Evolutionary conservation across 192 early-diverging fungal species (phyloP).

Genomic region (Phycomyces nitens): DNA sequence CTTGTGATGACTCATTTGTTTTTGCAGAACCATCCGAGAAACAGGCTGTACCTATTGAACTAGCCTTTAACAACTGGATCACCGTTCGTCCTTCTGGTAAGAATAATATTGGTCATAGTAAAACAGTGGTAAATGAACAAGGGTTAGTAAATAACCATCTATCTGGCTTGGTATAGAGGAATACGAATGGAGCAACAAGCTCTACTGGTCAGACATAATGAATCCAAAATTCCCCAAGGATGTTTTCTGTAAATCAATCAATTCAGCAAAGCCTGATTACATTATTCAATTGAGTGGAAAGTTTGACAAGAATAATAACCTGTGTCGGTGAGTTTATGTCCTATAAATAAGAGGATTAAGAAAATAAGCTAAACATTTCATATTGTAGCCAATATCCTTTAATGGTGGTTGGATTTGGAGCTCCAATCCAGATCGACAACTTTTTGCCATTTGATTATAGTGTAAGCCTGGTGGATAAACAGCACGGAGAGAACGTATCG

Average conservation of each 20-base stretch:
- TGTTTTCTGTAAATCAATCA: slow-evolving; percentile 33
- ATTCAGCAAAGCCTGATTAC: slow-evolving; percentile 32
- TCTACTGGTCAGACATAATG: slow-evolving; percentile 67
- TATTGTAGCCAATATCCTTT: slow-evolving; percentile 54
- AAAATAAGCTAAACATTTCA: background rate
- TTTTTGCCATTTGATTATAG: slow-evolving; percentile 72
- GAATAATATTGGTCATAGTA: background rate
- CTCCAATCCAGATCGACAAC: slow-evolving; percentile 75
- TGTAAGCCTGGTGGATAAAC: slow-evolving; percentile 57
- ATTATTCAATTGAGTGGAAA: slow-evolving; percentile 45
- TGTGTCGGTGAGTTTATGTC: slow-evolving; percentile 9
- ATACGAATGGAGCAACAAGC: slow-evolving; percentile 64
- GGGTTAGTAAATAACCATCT: background rate
- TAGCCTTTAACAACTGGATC: slow-evolving; percentile 63
- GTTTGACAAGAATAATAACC: slow-evolving; percentile 25
- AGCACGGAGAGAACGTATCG: slow-evolving; percentile 8
- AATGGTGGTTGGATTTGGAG: slow-evolving; percentile 50
- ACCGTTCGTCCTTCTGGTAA: slow-evolving; percentile 63
- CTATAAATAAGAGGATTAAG: background rate
- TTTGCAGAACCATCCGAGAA: slow-evolving; percentile 52
- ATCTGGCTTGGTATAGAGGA: slow-evolving; percentile 22
- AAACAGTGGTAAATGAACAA: background rate
- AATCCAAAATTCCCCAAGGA: slow-evolving; percentile 21
- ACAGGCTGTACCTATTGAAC: slow-evolving; percentile 66
- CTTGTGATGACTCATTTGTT: background rate